These are phyloP conservation scores for Pterocarpus santalinus DNA, from an alignment of 306 rosid species.

Conservation along the genomic window DNA sequence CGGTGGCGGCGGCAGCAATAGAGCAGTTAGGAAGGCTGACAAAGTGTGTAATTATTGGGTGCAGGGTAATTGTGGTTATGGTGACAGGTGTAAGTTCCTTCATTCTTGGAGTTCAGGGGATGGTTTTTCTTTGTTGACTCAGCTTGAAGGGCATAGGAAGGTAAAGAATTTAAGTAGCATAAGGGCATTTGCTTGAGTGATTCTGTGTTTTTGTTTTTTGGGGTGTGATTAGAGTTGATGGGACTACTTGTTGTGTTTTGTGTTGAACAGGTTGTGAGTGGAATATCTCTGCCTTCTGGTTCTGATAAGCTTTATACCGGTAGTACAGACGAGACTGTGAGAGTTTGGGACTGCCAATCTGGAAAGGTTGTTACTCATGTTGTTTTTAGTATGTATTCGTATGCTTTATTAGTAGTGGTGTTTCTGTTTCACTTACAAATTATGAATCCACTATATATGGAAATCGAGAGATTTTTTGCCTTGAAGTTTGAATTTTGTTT, in stretches of 20 bases:
- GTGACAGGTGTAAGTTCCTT: conserved; percentile 79
- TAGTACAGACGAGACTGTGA: conserved; percentile 82
- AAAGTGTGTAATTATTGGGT: conserved; percentile 77
- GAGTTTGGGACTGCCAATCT: conserved; percentile 94
- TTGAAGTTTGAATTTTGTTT: too few species aligned
- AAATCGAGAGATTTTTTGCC: too few species aligned
- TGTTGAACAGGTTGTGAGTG: conserved; percentile 77
- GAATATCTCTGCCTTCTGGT: conserved; percentile 88
- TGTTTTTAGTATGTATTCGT: not conserved
- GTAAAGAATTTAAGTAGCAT: conserved; percentile 40
- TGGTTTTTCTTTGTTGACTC: conserved; percentile 72
- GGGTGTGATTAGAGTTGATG: conserved; percentile 33
- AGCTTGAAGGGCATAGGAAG: conserved; percentile 93
- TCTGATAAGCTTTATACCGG: conserved; percentile 95
- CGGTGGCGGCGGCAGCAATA: conserved; percentile 56
- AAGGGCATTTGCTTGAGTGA: too few species aligned
- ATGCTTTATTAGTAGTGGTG: too few species aligned
- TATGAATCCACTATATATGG: too few species aligned
- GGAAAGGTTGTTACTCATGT: conserved; percentile 72
- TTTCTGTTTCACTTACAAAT: too few species aligned
- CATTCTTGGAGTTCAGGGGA: conserved; percentile 92
- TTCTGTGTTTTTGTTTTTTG: not conserved
- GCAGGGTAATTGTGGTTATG: conserved; percentile 78
- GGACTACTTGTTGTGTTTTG: conserved; percentile 33
- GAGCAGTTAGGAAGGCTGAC: conserved; percentile 67